Evolutionary conservation across 2,329 filamentous ascomycete species (phyloP).

Genomic region (Chaetomiaceae sp.): DNA sequence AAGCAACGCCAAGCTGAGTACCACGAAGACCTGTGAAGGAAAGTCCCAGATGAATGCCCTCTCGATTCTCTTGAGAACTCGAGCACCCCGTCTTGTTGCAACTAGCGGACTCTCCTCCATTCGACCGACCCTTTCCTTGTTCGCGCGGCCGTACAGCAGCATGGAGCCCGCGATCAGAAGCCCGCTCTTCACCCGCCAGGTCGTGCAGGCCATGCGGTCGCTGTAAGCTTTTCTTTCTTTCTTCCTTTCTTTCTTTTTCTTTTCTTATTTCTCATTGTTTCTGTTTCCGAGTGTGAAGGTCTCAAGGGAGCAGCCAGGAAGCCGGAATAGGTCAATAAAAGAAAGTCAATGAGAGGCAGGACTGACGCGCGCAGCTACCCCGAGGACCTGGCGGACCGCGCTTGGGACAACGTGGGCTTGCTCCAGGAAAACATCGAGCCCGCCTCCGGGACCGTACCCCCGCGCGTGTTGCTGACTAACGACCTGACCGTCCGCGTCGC

Average conservation of each 20-base stretch:
- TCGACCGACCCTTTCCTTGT: neutral
- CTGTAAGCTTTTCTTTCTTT: conserved; percentile 50
- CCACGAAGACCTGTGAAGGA: too few species aligned
- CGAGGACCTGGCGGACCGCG: conserved; percentile 77
- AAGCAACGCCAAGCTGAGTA: too few species aligned
- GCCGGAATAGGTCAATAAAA: too few species aligned
- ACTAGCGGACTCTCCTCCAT: conserved; percentile 1
- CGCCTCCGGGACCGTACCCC: conserved; percentile 11
- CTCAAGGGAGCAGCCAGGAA: too few species aligned
- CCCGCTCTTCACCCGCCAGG: conserved; percentile 46
- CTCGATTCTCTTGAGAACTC: conserved; percentile 1
- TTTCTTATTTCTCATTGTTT: too few species aligned
- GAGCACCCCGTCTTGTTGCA: neutral
- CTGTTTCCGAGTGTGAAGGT: too few species aligned
- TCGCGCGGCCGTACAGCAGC: conserved; percentile 12
- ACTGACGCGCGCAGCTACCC: conserved; percentile 60
- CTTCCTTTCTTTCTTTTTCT: too few species aligned
- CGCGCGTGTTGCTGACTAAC: conserved; percentile 59
- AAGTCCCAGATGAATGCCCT: too few species aligned
- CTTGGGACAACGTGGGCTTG: conserved; percentile 96
- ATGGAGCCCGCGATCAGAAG: conserved; percentile 21
- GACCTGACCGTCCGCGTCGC: conserved; percentile 86
- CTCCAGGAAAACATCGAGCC: conserved; percentile 45
- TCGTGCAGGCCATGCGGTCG: conserved; percentile 72
- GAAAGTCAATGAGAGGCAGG: neutral